A percentile compares a stretch with the other conserved stretches of the same genome.
Conservation (phyloP, 441 rosid species). For the Adansonia madagascariensis region DNA sequence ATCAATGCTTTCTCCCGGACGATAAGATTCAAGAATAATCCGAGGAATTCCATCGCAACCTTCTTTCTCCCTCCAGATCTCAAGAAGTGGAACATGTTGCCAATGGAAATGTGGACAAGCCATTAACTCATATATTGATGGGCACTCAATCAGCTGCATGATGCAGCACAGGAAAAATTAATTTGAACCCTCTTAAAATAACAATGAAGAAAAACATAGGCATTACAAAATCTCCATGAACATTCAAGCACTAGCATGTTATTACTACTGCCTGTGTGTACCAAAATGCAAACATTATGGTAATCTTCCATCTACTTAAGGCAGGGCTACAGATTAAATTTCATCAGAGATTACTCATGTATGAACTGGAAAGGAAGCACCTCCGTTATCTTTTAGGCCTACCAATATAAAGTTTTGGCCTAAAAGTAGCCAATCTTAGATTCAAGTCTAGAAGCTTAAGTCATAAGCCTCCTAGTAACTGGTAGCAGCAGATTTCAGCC, state of each 20-base stretch:
- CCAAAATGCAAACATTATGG: background rate
- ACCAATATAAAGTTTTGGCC: background rate
- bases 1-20: slow-evolving; percentile 56
- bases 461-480: background rate
- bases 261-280: background rate
- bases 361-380: background rate
- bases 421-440: background rate
- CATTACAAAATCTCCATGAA: background rate
- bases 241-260: background rate
- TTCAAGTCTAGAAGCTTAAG: background rate
- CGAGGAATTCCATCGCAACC: slow-evolving; percentile 52
- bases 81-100: slow-evolving; percentile 71
- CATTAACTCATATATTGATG: slow-evolving; percentile 90
- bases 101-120: slow-evolving; percentile 73
- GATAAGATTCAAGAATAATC: slow-evolving; percentile 67
- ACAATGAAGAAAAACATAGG: background rate
- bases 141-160: slow-evolving; percentile 95
- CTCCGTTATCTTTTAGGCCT: background rate
- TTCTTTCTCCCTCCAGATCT: slow-evolving; percentile 76
- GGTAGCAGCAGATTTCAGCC: slow-evolving; percentile 8
- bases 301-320: slow-evolving; percentile 1
- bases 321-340: background rate
- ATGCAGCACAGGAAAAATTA: slow-evolving; percentile 18
- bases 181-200: slow-evolving; percentile 7
- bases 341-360: background rate